phyloP scores from a whole-genome alignment of 2,329 filamentous ascomycete species.

The Malbranchea cinnamomea region DNA sequence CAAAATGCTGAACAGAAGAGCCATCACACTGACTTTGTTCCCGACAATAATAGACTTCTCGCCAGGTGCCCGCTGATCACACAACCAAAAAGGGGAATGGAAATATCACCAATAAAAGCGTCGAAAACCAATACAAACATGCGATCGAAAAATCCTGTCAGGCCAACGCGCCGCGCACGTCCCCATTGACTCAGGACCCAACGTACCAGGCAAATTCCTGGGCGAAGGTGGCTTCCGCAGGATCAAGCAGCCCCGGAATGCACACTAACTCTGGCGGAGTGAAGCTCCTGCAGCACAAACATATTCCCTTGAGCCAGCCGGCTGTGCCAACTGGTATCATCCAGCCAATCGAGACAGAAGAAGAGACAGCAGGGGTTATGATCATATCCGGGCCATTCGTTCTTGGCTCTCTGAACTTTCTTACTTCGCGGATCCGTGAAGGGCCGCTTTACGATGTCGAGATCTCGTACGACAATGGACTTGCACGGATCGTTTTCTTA shows the following conservation, averaged over 20 bases:
- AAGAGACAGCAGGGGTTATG: slow-evolving; percentile 17
- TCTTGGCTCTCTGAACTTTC: slow-evolving; percentile 11
- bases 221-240: slow-evolving; percentile 1
- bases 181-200: not conserved
- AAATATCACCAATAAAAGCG: not conserved
- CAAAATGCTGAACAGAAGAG: too few species aligned
- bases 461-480: slow-evolving; percentile 16
- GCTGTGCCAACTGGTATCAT: slow-evolving; percentile 4
- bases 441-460: slow-evolving; percentile 26
- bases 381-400: slow-evolving; percentile 13
- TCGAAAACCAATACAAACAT: not conserved
- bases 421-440: slow-evolving; percentile 24
- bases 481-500: slow-evolving; percentile 24
- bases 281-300: not conserved
- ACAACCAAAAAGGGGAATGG: not conserved
- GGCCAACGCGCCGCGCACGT: too few species aligned
- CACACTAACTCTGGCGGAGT: slow-evolving; percentile 1
- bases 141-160: not conserved
- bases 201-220: slow-evolving; percentile 2
- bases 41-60: not conserved
- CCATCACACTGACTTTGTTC: not conserved
- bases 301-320: too few species aligned
- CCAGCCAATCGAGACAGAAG: not conserved
- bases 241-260: not conserved
- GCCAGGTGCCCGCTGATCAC: not conserved